These are phyloP conservation scores for Coemansia sp. DNA, from an alignment of 192 early-diverging fungal genomes.

Conservation along the genomic window DNA sequence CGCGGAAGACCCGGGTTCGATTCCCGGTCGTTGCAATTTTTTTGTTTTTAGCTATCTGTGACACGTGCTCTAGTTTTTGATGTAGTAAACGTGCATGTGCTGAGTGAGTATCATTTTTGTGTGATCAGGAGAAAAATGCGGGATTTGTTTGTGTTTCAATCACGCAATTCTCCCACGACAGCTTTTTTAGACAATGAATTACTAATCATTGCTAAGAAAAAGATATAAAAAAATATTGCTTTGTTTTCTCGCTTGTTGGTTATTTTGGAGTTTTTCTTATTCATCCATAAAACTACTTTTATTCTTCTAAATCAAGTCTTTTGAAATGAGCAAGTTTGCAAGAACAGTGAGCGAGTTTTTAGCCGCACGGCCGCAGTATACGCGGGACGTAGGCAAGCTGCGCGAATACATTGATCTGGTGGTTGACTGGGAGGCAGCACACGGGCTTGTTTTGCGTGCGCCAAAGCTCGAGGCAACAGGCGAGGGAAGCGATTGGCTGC, in stretches of 20 bases:
- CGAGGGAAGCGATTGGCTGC: slow-evolving; percentile 23
- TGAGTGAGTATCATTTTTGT: no score
- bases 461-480: slow-evolving; percentile 30
- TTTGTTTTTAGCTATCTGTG: slow-evolving; percentile 1
- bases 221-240: no score
- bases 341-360: slow-evolving; percentile 22
- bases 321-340: slow-evolving; percentile 11
- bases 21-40: slow-evolving; percentile 63
- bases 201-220: no score
- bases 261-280: neutral
- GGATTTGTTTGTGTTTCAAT: no score
- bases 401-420: slow-evolving; percentile 57
- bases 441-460: slow-evolving; percentile 79
- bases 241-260: neutral
- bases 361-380: slow-evolving; percentile 28
- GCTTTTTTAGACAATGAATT: no score
- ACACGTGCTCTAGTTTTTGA: no score
- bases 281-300: neutral
- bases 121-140: no score
- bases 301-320: neutral
- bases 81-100: no score
- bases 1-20: slow-evolving; percentile 80
- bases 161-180: no score
- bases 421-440: slow-evolving; percentile 80
- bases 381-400: slow-evolving; percentile 32